phyloP scores from a whole-genome alignment of 2,329 filamentous ascomycete species.

The Ceratocystis smalleyi region DNA sequence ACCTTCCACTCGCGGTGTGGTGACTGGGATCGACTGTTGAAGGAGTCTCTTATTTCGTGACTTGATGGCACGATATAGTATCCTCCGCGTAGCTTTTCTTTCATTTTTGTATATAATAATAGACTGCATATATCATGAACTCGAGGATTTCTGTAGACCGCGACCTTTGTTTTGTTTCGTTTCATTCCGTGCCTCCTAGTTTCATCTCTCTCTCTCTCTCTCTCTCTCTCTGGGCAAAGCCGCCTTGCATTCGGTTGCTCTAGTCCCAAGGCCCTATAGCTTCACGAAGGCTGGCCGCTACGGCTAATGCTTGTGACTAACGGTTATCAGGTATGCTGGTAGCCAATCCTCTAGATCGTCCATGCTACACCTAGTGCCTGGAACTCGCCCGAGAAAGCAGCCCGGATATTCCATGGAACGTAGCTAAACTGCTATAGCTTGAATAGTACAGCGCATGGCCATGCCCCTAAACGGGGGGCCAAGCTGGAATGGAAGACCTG shows the following conservation, averaged over 20 bases:
- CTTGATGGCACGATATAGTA: not conserved
- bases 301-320: too few species aligned
- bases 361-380: not conserved
- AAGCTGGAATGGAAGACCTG: not conserved
- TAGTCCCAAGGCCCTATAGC: too few species aligned
- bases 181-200: too few species aligned
- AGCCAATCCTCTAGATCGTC: not conserved
- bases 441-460: not conserved
- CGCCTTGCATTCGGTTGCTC: too few species aligned
- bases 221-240: too few species aligned
- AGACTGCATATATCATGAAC: not conserved
- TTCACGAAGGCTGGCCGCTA: too few species aligned
- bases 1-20: not conserved
- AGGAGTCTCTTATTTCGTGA: constrained; percentile 4
- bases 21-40: not conserved
- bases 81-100: not conserved
- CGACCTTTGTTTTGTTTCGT: too few species aligned
- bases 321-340: not conserved
- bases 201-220: too few species aligned
- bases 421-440: too few species aligned
- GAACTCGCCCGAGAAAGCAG: too few species aligned
- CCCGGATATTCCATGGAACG: too few species aligned
- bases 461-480: not conserved
- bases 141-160: not conserved
- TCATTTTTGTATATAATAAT: not conserved